Conservation (phyloP, 257 asterid species). For the Solanum etuberosum region DNA sequence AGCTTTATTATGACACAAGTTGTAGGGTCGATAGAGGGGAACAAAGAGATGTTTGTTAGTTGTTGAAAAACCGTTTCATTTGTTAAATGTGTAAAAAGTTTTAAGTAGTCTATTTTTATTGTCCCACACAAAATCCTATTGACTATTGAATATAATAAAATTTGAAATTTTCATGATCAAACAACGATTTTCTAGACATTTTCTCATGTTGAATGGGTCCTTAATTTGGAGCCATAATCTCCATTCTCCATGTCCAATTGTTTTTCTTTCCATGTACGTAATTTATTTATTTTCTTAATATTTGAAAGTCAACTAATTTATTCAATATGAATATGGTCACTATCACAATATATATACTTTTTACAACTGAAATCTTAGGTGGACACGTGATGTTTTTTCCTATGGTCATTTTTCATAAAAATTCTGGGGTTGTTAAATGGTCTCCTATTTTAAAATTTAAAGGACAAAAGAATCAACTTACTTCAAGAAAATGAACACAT, state of each 20-base stretch:
- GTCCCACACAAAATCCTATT: not conserved
- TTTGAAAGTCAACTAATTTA: not conserved
- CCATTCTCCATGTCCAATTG: not conserved
- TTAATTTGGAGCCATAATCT: not conserved
- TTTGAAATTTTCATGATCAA: not conserved
- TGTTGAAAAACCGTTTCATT: not conserved
- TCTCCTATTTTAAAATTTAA: not conserved
- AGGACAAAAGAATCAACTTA: not conserved
- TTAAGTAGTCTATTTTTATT: not conserved
- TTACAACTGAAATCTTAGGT: not conserved
- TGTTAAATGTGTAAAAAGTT: not conserved
- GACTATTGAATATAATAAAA: not conserved
- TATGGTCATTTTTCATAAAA: not conserved
- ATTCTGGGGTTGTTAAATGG: not conserved
- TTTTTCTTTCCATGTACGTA: not conserved
- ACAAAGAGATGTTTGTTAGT: not conserved
- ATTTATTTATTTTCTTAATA: not conserved
- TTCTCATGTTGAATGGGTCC: not conserved
- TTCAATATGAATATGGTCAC: not conserved
- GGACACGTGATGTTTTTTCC: not conserved
- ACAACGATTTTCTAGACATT: too few species aligned
- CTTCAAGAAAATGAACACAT: not conserved
- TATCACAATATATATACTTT: not conserved
- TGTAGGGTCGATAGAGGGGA: not conserved
- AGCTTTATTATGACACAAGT: not conserved